Base-by-base conservation (phyloP, 2,329 filamentous ascomycete species). In the Colletotrichum paranaense region DNA sequence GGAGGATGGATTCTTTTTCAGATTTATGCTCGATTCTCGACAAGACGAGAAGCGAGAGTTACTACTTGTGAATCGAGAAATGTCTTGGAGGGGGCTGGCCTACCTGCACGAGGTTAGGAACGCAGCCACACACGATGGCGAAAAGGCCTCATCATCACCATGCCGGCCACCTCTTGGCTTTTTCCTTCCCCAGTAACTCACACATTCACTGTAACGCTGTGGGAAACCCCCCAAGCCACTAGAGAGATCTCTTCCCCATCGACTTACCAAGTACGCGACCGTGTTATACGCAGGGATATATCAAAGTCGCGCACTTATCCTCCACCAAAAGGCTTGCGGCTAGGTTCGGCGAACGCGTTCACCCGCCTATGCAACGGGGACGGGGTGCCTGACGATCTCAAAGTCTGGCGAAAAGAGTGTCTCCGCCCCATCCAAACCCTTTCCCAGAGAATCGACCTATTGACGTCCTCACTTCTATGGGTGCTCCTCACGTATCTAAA, bases 121-220 rank as follows among this genome's bases (percentile, higher is more conserved):
- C 26, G 9, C 26, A 30, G 14, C 42, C 24, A 28, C 16, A 24
- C 30, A 30, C 55, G 46, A 56, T 60, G 55, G 32, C 62, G 62
- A 67, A 52, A 12, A 68, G 35, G 38, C 64, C 49, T 68, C 65
- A 67, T 71, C 52, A 68, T 68, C 58, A 42, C 22, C 55, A 16
- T 35, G 26, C 55, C 64, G 5, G 28, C 11, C 26, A 57, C 26
- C 53, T 35, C 22, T 55, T 65, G 49, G 30, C 46, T 53, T 42
- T 32, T 42, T 7, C 7, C 38, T 16, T 22, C 22, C 35, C 9
- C 38, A 3, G 58, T 42, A 28, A 22, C 7, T 38, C 19, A 35
- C 32, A 11, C 35, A 32, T 42, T 49, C 42, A 28, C 24, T 55
- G 14, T 1, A 24, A 55, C 52, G 11, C 52, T 55, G 24, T 12